phyloP scores from a whole-genome alignment of 257 asterid species.

The Marsdenia floribunda region DNA sequence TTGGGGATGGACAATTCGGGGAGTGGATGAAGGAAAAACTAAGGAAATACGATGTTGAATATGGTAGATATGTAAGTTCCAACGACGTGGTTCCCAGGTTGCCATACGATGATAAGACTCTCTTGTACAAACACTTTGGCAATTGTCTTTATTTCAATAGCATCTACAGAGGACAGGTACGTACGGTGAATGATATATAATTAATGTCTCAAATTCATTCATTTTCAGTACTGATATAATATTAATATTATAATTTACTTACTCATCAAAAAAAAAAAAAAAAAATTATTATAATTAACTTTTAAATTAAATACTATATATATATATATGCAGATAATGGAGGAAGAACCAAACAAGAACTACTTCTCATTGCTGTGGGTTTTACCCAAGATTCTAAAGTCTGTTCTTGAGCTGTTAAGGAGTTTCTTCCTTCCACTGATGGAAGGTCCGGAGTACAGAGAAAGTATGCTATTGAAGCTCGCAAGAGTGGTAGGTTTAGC shows the following conservation, averaged over 20 bases:
- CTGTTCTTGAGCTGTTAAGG: constrained; percentile 48
- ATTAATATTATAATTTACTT: too few relatives aligned
- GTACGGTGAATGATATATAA: too few relatives aligned
- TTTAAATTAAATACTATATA: neutral
- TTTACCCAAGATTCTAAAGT: constrained; percentile 45
- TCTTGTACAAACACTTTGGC: constrained; percentile 70
- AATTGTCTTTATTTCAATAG: constrained; percentile 56
- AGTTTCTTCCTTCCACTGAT: constrained; percentile 42
- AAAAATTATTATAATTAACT: too few relatives aligned
- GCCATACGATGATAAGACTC: constrained; percentile 59
- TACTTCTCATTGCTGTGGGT: constrained; percentile 49
- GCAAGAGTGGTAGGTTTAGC: constrained; percentile 34
- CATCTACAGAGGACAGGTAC: constrained; percentile 56
- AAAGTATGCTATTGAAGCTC: constrained; percentile 36
- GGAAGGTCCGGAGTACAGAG: constrained; percentile 44
- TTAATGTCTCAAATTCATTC: too few relatives aligned
- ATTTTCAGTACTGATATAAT: too few relatives aligned
- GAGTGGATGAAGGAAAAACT: constrained; percentile 48
- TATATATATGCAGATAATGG: constrained; percentile 37
- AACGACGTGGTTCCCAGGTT: constrained; percentile 71
- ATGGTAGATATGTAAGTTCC: constrained; percentile 49
- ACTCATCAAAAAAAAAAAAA: neutral
- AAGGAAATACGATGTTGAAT: constrained; percentile 28
- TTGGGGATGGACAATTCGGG: constrained; percentile 65
- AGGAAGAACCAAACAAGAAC: constrained; percentile 71